Evolutionary conservation across 768 basidiomycete species (phyloP).

Genomic region (Sporobolomyces pararoseus): DNA sequence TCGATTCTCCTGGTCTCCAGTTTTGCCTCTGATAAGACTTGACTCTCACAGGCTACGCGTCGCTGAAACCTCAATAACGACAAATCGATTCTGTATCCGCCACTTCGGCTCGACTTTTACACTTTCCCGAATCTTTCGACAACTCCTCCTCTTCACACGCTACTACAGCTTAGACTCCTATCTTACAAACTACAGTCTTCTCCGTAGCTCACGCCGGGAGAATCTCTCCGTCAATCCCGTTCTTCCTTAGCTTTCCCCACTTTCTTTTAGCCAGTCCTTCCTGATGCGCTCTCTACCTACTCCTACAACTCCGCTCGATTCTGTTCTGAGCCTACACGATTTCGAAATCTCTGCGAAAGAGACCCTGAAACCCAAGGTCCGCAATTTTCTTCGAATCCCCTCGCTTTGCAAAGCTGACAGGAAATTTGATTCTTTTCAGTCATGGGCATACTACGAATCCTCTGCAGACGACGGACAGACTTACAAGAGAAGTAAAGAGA

Average conservation of each 20-base stretch:
- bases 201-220: no score
- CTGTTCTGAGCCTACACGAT: conserved; percentile 16
- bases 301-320: background rate
- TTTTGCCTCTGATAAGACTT: no score
- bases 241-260: background rate
- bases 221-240: background rate
- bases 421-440: background rate
- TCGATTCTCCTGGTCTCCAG: background rate
- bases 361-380: conserved; percentile 24
- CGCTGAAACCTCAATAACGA: no score
- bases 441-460: conserved; percentile 28
- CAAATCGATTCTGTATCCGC: background rate
- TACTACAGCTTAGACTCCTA: no score
- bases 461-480: conserved; percentile 28
- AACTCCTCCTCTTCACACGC: no score
- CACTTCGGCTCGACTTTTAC: no score
- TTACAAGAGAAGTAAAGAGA: background rate
- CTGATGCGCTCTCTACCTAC: conserved; percentile 11
- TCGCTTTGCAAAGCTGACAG: background rate
- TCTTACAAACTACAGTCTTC: no score
- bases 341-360: conserved; percentile 3
- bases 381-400: background rate
- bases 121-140: no score
- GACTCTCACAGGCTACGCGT: no score
- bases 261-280: background rate